Percentiles rank a stretch among this genome's conserved stretches.
phyloP scores from a whole-genome alignment of 495 filamentous ascomycete genomes.

The Penicillium atrosanguineum region DNA sequence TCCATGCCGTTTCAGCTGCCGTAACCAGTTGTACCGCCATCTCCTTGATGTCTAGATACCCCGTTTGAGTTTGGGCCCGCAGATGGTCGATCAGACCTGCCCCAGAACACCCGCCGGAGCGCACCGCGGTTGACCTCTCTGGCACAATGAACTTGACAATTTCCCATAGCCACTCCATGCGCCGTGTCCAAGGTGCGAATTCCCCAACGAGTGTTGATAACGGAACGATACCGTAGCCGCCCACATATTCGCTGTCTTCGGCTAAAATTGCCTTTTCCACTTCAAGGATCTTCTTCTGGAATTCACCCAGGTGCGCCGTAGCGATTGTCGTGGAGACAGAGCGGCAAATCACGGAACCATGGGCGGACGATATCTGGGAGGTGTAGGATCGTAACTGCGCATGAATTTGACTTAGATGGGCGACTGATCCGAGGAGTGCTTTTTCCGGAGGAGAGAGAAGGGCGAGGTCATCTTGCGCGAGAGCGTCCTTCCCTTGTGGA shows the following conservation, averaged over 20 bases:
- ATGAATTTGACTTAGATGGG: conserved; percentile 73
- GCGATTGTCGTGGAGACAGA: conserved; percentile 80
- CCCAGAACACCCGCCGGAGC: conserved; percentile 46
- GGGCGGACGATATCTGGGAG: conserved; percentile 60
- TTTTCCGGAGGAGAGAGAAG: conserved; percentile 75
- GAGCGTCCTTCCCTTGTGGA: conserved; percentile 33
- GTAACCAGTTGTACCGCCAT: conserved; percentile 65
- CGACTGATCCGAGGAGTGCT: conserved; percentile 74
- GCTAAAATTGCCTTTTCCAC: conserved; percentile 76
- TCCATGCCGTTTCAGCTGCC: conserved; percentile 85
- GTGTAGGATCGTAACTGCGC: conserved; percentile 62
- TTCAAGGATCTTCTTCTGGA: conserved; percentile 78
- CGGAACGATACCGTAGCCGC: conserved; percentile 89
- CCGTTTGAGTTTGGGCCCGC: conserved; percentile 74
- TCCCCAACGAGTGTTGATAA: conserved; percentile 78
- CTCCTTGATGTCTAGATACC: conserved; percentile 79
- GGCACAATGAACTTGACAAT: conserved; percentile 62
- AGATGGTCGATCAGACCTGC: conserved; percentile 74
- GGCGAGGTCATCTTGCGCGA: conserved; percentile 41
- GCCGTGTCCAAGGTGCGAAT: conserved; percentile 79
- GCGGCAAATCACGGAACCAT: conserved; percentile 77
- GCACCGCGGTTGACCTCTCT: conserved; percentile 22
- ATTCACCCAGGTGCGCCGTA: conserved; percentile 69
- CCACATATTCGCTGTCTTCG: conserved; percentile 70
- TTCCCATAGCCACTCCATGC: conserved; percentile 85